Base-by-base conservation (phyloP, 2,329 filamentous ascomycete genomes). In the Thermochaetoides dissita region DNA sequence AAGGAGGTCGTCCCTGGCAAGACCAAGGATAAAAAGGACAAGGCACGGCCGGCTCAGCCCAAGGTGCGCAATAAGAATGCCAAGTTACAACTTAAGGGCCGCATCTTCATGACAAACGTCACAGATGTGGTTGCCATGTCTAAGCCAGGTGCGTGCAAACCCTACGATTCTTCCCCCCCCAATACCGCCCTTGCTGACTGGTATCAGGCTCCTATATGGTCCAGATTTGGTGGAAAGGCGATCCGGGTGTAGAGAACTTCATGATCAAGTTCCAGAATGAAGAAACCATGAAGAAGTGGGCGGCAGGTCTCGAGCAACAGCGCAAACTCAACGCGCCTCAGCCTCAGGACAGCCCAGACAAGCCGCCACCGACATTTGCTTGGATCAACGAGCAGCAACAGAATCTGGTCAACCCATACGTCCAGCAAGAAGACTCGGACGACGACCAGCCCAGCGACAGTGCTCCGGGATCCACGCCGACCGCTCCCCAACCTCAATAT, bases 91-190 rank as follows among this genome's bases (percentile, higher is more conserved):
- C 72, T 98, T 30, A 98, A 98, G 63, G 91, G 91, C 34, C 79
- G 91, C 40, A 98, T 98, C 55, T 96, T 95, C 65, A 96, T 98
- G 88, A 87, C 88, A 52, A 98, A 98, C 57, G 89, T 98, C 42
- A 96, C 88, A 34, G 86, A 95, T 59, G 81, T 94, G n/a, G 69
- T 94, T 35, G 88, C 83, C 11, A 69, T 91, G 46, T 79, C 81
- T 39, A 94, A 88, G 61, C 84, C 86, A 62, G 87, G 88, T 93
- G 74, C 57, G 74, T 10, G 9, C 32, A 6, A 34, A 12, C 34
- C 34, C 8, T 35, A 12, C 34, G 34, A 6, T 12, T 32, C 32
- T 34, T 42, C 28, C 17, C 17, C 17, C 17, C 17, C 17, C 17
- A 24, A 3, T 43, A 12, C 17, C 10, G 12, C 37, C 28, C 29